Base-by-base conservation (phyloP, 306 rosid genomes). In the Castanea mollissima region DNA sequence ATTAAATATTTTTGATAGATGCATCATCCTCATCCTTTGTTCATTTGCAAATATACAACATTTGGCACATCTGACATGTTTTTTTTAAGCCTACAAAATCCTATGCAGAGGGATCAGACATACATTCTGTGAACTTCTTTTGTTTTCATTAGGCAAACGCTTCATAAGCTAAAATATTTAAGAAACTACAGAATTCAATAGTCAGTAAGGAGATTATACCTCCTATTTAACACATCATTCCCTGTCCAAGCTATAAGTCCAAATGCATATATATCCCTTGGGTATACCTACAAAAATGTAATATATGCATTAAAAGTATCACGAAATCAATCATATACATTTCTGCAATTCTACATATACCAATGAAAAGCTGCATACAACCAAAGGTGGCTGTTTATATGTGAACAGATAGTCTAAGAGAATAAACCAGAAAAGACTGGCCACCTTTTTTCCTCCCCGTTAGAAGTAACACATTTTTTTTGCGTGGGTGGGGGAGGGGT, bases 211-310 rank as follows among this genome's bases (percentile, higher is more conserved):
- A 72, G 35, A 59, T 38, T 78, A 55, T 83, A 95, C 99, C 98
- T 90, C 86, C 99, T 89, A 72, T 95, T 92, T 67, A 95, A 65
- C 41, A 91, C 99, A 82, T 95, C 99, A 77, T 95, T 93, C 82
- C 98, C 98, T 0, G 99, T 95, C 97, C 98, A 95, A 52, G 95
- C 91, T 72, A 92, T 54, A 35, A 95, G 89, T 60, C 94, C 98
- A 74, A 90, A 95, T 44, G 97, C 99, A 86, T 90, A 88, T 78
- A 93, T 93, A 51, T 93, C 96, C 70, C 89, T 85, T 2, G 99
- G 98, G 81, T 84, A 95, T 4, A 91, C 99, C 99, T 95, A 79
- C 64, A 77, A 77, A 78, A 79, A 69, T 55, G 44, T 55, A 65
- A 12, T 6, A 52, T 18, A 18, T 3, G 49, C n/a, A 20, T 38